Percentiles rank a stretch among this genome's conserved stretches.
Evolutionary conservation across 2,329 filamentous ascomycete species (phyloP).

Genomic region (Colletotrichum zoysiae): DNA sequence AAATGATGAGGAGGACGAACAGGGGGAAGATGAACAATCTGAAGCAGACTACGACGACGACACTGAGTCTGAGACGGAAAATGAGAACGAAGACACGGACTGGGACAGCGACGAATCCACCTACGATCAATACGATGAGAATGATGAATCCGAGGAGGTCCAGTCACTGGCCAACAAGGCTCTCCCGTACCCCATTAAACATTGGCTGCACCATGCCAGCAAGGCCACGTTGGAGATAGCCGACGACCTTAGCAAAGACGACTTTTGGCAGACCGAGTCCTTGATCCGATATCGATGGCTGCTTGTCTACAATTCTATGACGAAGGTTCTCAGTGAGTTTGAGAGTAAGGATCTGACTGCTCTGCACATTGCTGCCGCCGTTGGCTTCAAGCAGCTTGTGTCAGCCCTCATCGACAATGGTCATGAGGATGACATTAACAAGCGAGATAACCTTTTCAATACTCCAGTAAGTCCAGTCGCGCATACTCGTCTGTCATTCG

Average conservation of each 20-base stretch:
- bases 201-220: slow-evolving; percentile 57
- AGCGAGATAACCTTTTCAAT: slow-evolving; percentile 49
- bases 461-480: slow-evolving; percentile 49
- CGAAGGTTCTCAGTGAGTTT: slow-evolving; percentile 49
- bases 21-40: slow-evolving; percentile 26
- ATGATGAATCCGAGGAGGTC: slow-evolving; percentile 48
- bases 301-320: slow-evolving; percentile 50
- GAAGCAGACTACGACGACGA: slow-evolving; percentile 17
- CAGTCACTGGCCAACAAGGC: slow-evolving; percentile 45
- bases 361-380: slow-evolving; percentile 53
- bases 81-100: slow-evolving; percentile 23
- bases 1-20: slow-evolving; percentile 19
- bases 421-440: slow-evolving; percentile 51
- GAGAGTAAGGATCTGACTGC: slow-evolving; percentile 49
- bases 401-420: slow-evolving; percentile 54
- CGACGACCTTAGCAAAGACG: slow-evolving; percentile 54
- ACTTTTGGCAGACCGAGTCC: slow-evolving; percentile 55
- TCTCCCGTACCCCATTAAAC: slow-evolving; percentile 54
- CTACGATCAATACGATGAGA: slow-evolving; percentile 39
- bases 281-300: slow-evolving; percentile 55
- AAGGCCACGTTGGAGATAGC: slow-evolving; percentile 58
- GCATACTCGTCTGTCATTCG: too few relatives aligned
- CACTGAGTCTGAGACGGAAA: slow-evolving; percentile 34
- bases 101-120: slow-evolving; percentile 36
- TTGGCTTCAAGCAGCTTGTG: slow-evolving; percentile 56